phyloP scores from a whole-genome alignment of 116 monocot species.

The Papilionanthe hybrid region DNA sequence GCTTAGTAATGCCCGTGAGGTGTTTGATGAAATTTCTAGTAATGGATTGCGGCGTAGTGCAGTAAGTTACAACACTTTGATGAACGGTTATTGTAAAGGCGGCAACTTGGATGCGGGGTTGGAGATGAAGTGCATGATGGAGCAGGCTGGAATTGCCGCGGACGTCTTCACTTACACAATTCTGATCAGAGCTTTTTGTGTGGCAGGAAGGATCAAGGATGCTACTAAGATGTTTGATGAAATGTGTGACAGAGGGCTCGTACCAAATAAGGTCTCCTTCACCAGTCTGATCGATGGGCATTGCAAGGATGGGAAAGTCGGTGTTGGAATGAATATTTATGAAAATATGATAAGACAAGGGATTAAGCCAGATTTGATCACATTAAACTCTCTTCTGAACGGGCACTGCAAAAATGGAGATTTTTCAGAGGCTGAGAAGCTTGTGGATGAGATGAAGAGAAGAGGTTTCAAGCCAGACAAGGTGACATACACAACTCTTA shows the following conservation, averaged over 20 bases:
- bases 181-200: slow-evolving; percentile 53
- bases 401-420: slow-evolving; percentile 61
- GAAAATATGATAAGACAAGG: slow-evolving; percentile 50
- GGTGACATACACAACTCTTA: slow-evolving; percentile 76
- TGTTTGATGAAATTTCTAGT: slow-evolving; percentile 45
- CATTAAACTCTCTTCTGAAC: slow-evolving; percentile 60
- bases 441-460: slow-evolving; percentile 53
- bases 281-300: slow-evolving; percentile 71
- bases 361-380: slow-evolving; percentile 54
- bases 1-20: slow-evolving; percentile 19
- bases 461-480: slow-evolving; percentile 64
- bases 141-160: slow-evolving; percentile 17
- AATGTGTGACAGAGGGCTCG: slow-evolving; percentile 45
- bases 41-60: slow-evolving; percentile 25
- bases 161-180: slow-evolving; percentile 68
- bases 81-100: slow-evolving; percentile 55
- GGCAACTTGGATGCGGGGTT: slow-evolving; percentile 47
- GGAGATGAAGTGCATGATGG: slow-evolving; percentile 41
- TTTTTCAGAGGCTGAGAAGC: slow-evolving; percentile 33
- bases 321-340: slow-evolving; percentile 40
- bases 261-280: slow-evolving; percentile 46
- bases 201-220: slow-evolving; percentile 27
- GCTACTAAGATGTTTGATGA: slow-evolving; percentile 44
- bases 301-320: slow-evolving; percentile 48
- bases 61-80: slow-evolving; percentile 77